phyloP scores from a whole-genome alignment of 1,139 yeast species.

The Candida mesenterica region DNA sequence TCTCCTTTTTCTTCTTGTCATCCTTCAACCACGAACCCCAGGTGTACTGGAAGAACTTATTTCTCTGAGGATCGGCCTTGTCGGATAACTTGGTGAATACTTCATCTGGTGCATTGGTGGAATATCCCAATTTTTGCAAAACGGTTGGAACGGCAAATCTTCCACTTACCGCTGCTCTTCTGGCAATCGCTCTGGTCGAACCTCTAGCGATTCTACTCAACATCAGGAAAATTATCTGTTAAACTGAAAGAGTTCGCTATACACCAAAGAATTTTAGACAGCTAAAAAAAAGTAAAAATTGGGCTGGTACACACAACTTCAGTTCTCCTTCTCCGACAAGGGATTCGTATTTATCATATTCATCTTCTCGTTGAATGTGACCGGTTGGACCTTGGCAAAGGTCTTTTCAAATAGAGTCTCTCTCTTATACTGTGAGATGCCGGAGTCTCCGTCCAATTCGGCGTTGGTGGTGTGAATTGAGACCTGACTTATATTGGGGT shows the following conservation, averaged over 20 bases:
- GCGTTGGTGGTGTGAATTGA: slow-evolving; percentile 35
- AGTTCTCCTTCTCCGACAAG: not conserved
- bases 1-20: slow-evolving; percentile 68
- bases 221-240: slow-evolving; percentile 6
- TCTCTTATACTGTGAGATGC: slow-evolving; percentile 11
- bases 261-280: too few species aligned
- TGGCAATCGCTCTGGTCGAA: too few species aligned
- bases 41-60: slow-evolving; percentile 76
- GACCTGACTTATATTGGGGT: slow-evolving; percentile 17
- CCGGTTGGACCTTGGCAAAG: slow-evolving; percentile 15
- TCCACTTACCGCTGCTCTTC: too few species aligned
- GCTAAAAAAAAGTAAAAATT: too few species aligned
- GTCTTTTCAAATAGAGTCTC: slow-evolving; percentile 11
- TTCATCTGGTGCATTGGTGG: slow-evolving; percentile 28
- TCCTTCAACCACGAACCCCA: slow-evolving; percentile 95
- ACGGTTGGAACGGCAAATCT: not conserved
- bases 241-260: too few species aligned
- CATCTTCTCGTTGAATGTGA: slow-evolving; percentile 33
- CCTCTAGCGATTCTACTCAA: slow-evolving; percentile 10
- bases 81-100: slow-evolving; percentile 55
- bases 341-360: slow-evolving; percentile 21
- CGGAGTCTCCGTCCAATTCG: slow-evolving; percentile 26
- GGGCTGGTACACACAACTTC: too few species aligned
- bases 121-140: slow-evolving; percentile 6
- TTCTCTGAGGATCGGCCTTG: slow-evolving; percentile 66